A percentile compares a stretch with the other conserved stretches of the same genome.
Evolutionary conservation across 306 rosid genomes (phyloP).

Genomic region (Vigna hirtella): DNA sequence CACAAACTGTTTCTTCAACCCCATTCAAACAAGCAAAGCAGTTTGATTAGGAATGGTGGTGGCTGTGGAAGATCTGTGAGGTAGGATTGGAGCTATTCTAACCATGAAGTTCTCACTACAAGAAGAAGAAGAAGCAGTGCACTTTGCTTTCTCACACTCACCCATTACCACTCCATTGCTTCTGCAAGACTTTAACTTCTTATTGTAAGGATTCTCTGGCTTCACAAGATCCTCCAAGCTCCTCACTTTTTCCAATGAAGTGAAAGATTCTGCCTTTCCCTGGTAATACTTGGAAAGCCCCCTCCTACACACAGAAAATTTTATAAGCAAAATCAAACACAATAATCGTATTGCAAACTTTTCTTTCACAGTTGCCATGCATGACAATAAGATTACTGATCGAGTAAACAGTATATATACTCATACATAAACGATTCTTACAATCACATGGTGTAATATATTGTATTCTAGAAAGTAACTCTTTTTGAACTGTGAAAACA

Average conservation of each 20-base stretch:
- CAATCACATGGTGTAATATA: not conserved
- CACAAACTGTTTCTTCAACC: not conserved
- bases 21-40: slow-evolving; percentile 44
- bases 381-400: not conserved
- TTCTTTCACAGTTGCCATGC: not conserved
- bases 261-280: slow-evolving; percentile 55
- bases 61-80: slow-evolving; percentile 40
- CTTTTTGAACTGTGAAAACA: no score
- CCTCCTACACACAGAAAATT: slow-evolving; percentile 39
- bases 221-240: slow-evolving; percentile 53
- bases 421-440: no score
- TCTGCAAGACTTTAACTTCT: slow-evolving; percentile 49
- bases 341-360: no score
- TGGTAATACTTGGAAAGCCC: slow-evolving; percentile 58
- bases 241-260: slow-evolving; percentile 50
- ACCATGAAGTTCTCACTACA: not conserved
- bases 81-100: slow-evolving; percentile 41
- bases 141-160: not conserved
- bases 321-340: not conserved
- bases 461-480: not conserved
- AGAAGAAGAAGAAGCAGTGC: not conserved
- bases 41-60: slow-evolving; percentile 43
- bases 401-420: not conserved
- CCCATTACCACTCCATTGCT: slow-evolving; percentile 43
- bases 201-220: slow-evolving; percentile 45